phyloP scores from a whole-genome alignment of 1,284 basidiomycete genomes.

The Peniophora sp. region DNA sequence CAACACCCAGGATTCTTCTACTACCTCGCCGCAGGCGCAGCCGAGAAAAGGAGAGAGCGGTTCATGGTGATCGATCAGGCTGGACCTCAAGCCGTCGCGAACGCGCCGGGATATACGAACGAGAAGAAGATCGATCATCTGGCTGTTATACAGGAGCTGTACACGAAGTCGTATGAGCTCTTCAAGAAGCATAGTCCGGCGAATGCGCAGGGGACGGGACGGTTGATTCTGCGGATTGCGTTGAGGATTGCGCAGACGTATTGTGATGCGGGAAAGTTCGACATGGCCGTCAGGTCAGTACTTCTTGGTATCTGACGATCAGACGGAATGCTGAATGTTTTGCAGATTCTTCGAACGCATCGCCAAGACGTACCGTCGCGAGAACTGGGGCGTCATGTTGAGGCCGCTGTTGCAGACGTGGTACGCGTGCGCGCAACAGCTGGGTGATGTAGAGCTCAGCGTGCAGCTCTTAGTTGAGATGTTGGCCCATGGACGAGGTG shows the following conservation, averaged over 20 bases:
- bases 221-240: constrained; percentile 79
- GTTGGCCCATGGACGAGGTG: constrained; percentile 55
- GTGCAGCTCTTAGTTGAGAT: constrained; percentile 74
- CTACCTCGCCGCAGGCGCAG: constrained; percentile 79
- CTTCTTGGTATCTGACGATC: background rate
- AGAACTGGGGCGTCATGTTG: constrained; percentile 70
- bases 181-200: constrained; percentile 68
- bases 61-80: constrained; percentile 51
- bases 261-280: constrained; percentile 66
- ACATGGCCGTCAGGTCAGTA: constrained; percentile 71
- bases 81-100: constrained; percentile 15
- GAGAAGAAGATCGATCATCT: constrained; percentile 88
- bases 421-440: constrained; percentile 72
- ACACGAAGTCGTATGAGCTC: constrained; percentile 84
- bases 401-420: constrained; percentile 65
- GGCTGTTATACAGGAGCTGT: constrained; percentile 79
- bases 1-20: constrained; percentile 91
- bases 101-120: constrained; percentile 63
- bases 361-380: constrained; percentile 73
- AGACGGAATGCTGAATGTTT: background rate
- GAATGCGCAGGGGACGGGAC: constrained; percentile 43
- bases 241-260: constrained; percentile 83
- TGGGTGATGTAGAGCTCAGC: constrained; percentile 69
- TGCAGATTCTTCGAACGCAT: constrained; percentile 84
- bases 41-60: constrained; percentile 62